Base-by-base conservation (phyloP, 257 asterid genomes). In the Capsicum baccatum region DNA sequence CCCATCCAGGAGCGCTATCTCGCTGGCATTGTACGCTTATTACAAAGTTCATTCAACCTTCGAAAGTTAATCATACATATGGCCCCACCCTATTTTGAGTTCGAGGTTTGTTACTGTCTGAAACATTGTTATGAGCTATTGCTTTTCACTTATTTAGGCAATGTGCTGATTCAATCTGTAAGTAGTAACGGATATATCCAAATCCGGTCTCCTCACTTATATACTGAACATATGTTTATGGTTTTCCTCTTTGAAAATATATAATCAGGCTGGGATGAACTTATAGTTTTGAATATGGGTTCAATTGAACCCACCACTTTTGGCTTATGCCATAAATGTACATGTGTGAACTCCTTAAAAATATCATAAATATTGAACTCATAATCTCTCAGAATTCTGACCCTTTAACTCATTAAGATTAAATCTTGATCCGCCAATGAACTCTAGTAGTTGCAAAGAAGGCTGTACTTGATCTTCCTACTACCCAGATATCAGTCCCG, bases 1-100 rank as follows among this genome's bases (percentile, higher is more conserved):
- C 81, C 81, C 60, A 52, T 76, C 39, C 81, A 76, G 62, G 58
- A 76, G 81, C 62, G 81, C 5, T 52, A 21, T 76, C 81, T 76
- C 44, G 21, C 81, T 52, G 81, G 81, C 47, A 76, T 76, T 52
- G 3, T 52, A 76, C 21, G 48, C n/a, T 8, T 52, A 52, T 26
- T 76, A 52, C n/a, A 50, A 21, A 21, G 59, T 76, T 21, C 59
- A 21, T 13, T 14, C 47, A 52, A 76, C 63, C 81, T 76, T 52
- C 81, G 12, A 44, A 76, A 8, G n/a, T 16, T 76, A 52, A 76
- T 76, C 62, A 76, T 76, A 76, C 81, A 50, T 76, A 76, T 76
- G 81, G 81, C 81, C 21, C 62, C 11, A 52, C 81, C 63, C 47
- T 76, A 76, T 37, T 76, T 76, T 3, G 81, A 76, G 81, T 76